Percentiles rank a stretch among this genome's conserved stretches.
phyloP scores from a whole-genome alignment of 768 basidiomycete genomes.

The Tricholoma hemisulphureum region DNA sequence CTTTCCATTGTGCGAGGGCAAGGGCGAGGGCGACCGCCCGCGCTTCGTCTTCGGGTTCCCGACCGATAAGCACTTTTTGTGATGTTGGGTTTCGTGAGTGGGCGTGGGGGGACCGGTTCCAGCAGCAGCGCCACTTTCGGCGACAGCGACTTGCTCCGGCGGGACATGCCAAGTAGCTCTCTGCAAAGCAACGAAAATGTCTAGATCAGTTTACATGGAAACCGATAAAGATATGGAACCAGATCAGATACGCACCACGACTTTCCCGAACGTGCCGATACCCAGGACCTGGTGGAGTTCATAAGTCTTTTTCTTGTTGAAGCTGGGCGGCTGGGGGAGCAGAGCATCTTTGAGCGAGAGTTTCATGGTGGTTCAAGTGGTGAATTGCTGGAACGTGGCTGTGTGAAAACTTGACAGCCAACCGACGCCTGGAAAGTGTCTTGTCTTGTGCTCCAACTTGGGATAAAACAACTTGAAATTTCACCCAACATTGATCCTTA shows the following conservation, averaged over 20 bases:
- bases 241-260: constrained; percentile 52
- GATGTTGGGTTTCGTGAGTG: constrained; percentile 2
- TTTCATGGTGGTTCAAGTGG: constrained; percentile 33
- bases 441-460: too few relatives aligned
- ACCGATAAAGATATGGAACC: neutral
- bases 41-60: constrained; percentile 16
- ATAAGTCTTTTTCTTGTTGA: constrained; percentile 82
- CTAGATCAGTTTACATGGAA: neutral
- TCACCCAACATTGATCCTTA: too few relatives aligned
- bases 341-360: constrained; percentile 54
- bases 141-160: constrained; percentile 51
- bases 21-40: constrained; percentile 23
- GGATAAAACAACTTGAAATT: too few relatives aligned
- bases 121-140: constrained; percentile 57
- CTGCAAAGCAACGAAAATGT: constrained; percentile 35
- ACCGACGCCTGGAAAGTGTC: too few relatives aligned
- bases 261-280: constrained; percentile 87
- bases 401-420: too few relatives aligned
- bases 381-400: too few relatives aligned
- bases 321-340: constrained; percentile 82
- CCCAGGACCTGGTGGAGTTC: constrained; percentile 74
- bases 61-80: constrained; percentile 6
- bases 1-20: constrained; percentile 17
- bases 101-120: constrained; percentile 18
- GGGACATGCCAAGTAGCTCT: constrained; percentile 79